Conservation (phyloP, 2,329 filamentous ascomycete genomes). For the Colletotrichum sp. region DNA sequence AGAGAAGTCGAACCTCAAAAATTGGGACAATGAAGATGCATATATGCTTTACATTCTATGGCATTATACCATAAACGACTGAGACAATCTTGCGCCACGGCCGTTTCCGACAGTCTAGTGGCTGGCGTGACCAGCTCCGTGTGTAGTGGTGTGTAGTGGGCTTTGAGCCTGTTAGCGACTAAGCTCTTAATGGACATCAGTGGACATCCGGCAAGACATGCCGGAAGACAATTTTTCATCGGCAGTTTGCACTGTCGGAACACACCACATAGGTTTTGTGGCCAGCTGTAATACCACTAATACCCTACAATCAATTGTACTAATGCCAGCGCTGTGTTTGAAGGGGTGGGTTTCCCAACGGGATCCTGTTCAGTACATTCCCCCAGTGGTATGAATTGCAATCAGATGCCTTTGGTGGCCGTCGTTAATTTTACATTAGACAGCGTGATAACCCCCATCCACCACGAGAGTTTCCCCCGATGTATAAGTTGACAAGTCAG, state of each 20-base stretch:
- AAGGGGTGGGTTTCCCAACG: too few species aligned
- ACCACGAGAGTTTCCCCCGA: too few species aligned
- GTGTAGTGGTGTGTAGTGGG: neutral
- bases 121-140: neutral
- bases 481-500: too few species aligned
- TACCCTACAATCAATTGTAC: too few species aligned
- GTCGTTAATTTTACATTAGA: too few species aligned
- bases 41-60: neutral
- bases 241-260: neutral
- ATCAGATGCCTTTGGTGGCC: too few species aligned
- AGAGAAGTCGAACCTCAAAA: neutral
- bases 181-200: neutral
- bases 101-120: neutral
- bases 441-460: too few species aligned
- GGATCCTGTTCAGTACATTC: too few species aligned
- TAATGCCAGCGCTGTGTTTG: too few species aligned
- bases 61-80: neutral
- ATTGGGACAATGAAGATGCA: neutral
- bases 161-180: neutral
- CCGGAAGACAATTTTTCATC: neutral
- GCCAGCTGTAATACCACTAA: neutral
- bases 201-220: neutral
- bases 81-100: neutral
- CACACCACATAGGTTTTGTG: neutral
- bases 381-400: too few species aligned